Base-by-base conservation (phyloP, 106 monocot species). In the Allium fistulosum region DNA sequence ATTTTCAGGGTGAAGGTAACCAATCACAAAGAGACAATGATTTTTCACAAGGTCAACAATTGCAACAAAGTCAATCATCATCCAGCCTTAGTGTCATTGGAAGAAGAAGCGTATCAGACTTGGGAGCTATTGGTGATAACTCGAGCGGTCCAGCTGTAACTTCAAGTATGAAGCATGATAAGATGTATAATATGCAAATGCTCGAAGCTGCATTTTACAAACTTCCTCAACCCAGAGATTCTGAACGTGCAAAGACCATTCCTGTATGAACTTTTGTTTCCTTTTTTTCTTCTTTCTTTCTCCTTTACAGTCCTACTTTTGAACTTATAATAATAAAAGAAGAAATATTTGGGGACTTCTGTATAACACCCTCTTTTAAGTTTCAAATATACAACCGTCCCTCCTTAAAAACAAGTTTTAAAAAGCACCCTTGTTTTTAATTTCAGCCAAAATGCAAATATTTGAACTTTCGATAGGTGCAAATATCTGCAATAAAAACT, bases 211-310 rank as follows among this genome's bases (percentile, higher is more conserved):
- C 90, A 47, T 87, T 67, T 69, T 63, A 66, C 70, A 99, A 81
- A 60, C 99, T 99, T 79, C 99, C 99, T 51, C 90, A 90, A 53
- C 82, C 93, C 16, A 90, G 81, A 72, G 99, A 99, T 61, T 99
- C 99, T 0, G 90, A 99, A 71, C 87, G 99, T 28, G 68, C 68
- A 12, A 93, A 90, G 64, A 87, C 56, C 68, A 60, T 87, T 26
- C 99, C 99, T 26, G 99, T 99, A 79, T 10, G 83, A 4, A 3
- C 4, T 37, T 9, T 58, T 59, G 4, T 7, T 65, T 18, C 46
- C 61, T 51, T 46, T 11, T 1, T 28, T 48, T 37, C 14, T 10
- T 9, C 6, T 65, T 62, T 10, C 62, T 27, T 10, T 2, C 5
- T 37, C 37, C 2, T 37, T 37, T 37, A 37, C 37, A 37, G 2